Evolutionary conservation across 176 grass and related monocot genomes (phyloP), one percentile per base, ranked within the genome.

Genomic region (Coix lacrymajobi): DNA sequence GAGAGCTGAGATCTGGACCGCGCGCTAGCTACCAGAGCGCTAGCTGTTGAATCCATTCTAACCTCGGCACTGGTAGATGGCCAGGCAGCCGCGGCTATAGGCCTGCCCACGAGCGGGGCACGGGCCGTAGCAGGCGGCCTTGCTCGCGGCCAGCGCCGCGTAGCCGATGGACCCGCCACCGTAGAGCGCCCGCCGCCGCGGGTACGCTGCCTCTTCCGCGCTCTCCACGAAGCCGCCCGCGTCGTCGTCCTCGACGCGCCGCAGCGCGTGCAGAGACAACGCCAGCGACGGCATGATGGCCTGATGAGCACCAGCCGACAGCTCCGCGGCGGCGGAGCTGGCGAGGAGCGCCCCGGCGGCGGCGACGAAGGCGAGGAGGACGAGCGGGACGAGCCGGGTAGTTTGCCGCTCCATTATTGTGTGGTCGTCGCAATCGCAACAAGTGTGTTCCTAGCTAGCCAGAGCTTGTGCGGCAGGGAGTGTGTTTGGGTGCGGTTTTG

Each of bases 81-180:
- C n/a, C 26, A 32, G 36, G 80, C 80, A 82, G 17, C 69, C 69
- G 17, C 67, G 54, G 80, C 52, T 72, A 29, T 82, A 82, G 2
- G 52, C 38, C 17, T 73, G 52, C 7, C 80, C 80, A 0, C 37
- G 68, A 17, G 51, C 80, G 0, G 80, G 54, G 29, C 68, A 82
- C 1, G 26, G 19, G 1, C 52, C 52, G 28, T 44, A 62, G 54
- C 80, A 82, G 3, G 69, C 54, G 11, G 80, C 52, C 68, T 68
- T 26, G 63, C 3, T 45, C 26, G 15, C 37, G 0, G 25, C 1
- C 2, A 82, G 67, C 38, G 6, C 29, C 10, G 2, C 37, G 52
- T 71, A 72, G 31, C 6, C 0, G 51, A 82, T 62, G 8, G 0
- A 14, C 32, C 31, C 13, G 66, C 79, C 17, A 6, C 11, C 25